Conservation (phyloP, 2,329 filamentous ascomycete species). For the Fusarium tupiense region DNA sequence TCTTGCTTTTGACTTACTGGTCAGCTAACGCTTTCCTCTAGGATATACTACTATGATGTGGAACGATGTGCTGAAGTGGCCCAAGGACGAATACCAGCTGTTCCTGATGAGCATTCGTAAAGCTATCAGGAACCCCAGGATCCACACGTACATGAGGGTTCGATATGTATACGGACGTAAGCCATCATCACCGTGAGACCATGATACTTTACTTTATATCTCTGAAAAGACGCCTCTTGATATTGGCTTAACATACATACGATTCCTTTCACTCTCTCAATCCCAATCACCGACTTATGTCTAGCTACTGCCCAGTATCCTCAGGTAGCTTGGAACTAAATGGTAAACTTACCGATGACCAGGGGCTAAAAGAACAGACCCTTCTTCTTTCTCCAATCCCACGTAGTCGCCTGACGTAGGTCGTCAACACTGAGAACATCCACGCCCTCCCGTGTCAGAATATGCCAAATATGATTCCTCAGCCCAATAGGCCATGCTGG, state of each 20-base stretch:
- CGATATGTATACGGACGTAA: conserved; percentile 36
- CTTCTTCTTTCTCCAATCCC: background rate
- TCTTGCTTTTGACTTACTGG: accelerated
- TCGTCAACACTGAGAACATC: background rate
- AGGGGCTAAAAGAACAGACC: background rate
- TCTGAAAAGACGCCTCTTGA: too few relatives aligned
- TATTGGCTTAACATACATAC: background rate
- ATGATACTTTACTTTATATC: background rate
- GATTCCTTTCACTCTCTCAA: too few relatives aligned
- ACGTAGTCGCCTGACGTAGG: background rate
- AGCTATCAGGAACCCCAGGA: conserved; percentile 25
- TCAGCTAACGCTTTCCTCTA: accelerated
- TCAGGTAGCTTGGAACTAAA: too few relatives aligned
- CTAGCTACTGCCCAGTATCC: too few relatives aligned
- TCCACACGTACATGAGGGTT: conserved; percentile 32
- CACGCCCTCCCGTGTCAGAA: background rate
- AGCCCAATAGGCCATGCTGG: background rate
- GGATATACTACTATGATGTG: conserved; percentile 24
- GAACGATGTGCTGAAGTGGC: conserved; percentile 35
- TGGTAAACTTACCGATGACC: too few relatives aligned
- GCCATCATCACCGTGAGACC: background rate
- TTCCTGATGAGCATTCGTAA: conserved; percentile 34
- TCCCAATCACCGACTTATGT: too few relatives aligned
- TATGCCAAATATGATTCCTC: background rate
- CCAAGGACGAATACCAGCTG: conserved; percentile 32